phyloP scores from a whole-genome alignment of 805 yeast genomes.

The Diddensiella santjacobensis region DNA sequence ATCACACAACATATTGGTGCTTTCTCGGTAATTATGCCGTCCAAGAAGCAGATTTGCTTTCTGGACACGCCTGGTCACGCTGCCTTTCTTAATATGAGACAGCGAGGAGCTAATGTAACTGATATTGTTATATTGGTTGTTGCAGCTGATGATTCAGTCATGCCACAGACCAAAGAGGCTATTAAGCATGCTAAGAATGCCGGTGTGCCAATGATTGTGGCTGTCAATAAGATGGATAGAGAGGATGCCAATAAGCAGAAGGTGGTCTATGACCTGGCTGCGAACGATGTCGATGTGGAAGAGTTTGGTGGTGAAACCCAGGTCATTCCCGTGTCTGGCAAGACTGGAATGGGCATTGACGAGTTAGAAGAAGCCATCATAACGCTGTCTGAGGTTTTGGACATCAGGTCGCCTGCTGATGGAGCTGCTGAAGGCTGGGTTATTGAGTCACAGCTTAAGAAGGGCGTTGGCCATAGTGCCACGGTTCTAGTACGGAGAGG shows the following conservation, averaged over 20 bases:
- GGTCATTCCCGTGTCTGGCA: conserved; percentile 80
- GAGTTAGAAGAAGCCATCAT: conserved; percentile 84
- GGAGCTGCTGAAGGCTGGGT: conserved; percentile 75
- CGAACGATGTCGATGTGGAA: conserved; percentile 78
- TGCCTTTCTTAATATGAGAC: conserved; percentile 93
- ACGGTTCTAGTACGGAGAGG: conserved; percentile 83
- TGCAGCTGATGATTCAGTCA: conserved; percentile 95
- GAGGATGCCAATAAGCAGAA: conserved; percentile 69
- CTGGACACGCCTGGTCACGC: conserved; percentile 98
- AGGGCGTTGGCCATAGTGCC: conserved; percentile 81
- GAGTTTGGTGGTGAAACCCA: conserved; percentile 95
- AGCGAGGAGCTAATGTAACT: conserved; percentile 91
- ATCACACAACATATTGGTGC: conserved; percentile 99
- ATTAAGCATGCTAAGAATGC: conserved; percentile 85
- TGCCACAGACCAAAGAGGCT: conserved; percentile 97
- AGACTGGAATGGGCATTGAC: conserved; percentile 86
- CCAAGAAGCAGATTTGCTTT: conserved; percentile 77
- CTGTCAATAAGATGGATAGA: conserved; percentile 87
- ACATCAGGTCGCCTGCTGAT: conserved; percentile 55
- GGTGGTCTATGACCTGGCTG: conserved; percentile 73
- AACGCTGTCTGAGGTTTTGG: conserved; percentile 78
- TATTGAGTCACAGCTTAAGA: conserved; percentile 76
- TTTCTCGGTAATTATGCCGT: conserved; percentile 76
- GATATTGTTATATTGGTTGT: conserved; percentile 90
- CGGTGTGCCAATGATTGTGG: conserved; percentile 81